Evolutionary conservation across 2,329 filamentous ascomycete species (phyloP).

Genomic region (Trichophyton mentagrophytes): DNA sequence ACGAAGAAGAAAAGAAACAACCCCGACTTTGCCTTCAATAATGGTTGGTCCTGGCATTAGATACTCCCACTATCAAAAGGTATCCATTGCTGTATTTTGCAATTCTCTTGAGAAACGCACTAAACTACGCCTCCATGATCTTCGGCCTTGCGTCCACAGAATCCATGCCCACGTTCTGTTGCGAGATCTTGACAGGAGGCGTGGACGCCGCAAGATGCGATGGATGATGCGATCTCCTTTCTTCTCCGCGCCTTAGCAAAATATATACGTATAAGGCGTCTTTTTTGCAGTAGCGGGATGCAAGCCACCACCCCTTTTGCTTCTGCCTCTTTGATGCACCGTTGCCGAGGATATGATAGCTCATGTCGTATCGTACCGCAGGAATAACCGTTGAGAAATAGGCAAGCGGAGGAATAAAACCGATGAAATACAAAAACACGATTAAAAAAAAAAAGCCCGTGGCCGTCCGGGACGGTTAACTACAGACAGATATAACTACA

Average conservation of each 20-base stretch:
- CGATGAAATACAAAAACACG: not conserved
- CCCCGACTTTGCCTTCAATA: not conserved
- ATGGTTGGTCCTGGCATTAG: not conserved
- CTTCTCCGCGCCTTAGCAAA: not conserved
- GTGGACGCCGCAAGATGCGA: not conserved
- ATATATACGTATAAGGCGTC: not conserved
- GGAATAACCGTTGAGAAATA: not conserved
- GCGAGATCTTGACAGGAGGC: not conserved
- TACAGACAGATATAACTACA: not conserved
- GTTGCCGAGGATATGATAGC: conserved; percentile 1
- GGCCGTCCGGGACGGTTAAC: not conserved
- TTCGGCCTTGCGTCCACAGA: not conserved
- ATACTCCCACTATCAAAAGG: no score
- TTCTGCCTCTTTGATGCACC: not conserved
- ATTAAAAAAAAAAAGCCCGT: not conserved
- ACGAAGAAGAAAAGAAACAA: not conserved
- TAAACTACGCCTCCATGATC: not conserved
- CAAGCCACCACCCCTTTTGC: not conserved
- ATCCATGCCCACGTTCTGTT: not conserved
- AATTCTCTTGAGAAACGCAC: not conserved
- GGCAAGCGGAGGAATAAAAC: not conserved
- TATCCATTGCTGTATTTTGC: not conserved
- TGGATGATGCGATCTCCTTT: not conserved
- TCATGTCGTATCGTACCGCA: not conserved
- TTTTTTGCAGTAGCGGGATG: not conserved